phyloP scores from a whole-genome alignment of 2,329 filamentous ascomycete genomes.

The Phyllosticta citrichinensis region DNA sequence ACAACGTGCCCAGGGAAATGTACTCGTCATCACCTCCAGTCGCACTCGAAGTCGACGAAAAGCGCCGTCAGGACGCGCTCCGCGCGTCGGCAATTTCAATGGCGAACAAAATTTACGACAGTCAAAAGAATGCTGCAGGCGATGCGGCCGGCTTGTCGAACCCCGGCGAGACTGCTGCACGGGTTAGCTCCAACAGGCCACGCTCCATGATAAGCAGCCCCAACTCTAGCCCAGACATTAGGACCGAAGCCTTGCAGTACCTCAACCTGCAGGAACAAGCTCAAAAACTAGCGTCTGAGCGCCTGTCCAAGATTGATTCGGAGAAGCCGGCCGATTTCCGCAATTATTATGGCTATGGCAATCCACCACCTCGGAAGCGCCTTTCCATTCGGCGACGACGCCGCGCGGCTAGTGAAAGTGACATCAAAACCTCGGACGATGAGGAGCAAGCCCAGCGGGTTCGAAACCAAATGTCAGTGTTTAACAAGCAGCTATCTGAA shows the following conservation, averaged over 20 bases:
- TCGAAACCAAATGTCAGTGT: constrained; percentile 66
- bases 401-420: constrained; percentile 58
- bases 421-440: constrained; percentile 45
- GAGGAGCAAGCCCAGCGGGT: constrained; percentile 62
- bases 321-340: constrained; percentile 58
- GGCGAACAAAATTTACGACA: constrained; percentile 75
- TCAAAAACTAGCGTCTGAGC: constrained; percentile 74
- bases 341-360: constrained; percentile 63
- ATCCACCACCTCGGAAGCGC: constrained; percentile 36
- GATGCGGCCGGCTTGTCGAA: constrained; percentile 30
- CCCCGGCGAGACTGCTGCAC: constrained; percentile 25
- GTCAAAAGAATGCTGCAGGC: constrained; percentile 53
- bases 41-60: constrained; percentile 61
- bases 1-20: constrained; percentile 62
- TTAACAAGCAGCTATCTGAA: constrained; percentile 57
- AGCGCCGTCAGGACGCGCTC: constrained; percentile 59
- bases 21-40: constrained; percentile 69
- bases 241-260: constrained; percentile 41
- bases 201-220: constrained; percentile 22
- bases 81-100: constrained; percentile 79
- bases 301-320: constrained; percentile 63
- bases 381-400: constrained; percentile 44
- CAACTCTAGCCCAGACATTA: constrained; percentile 33
- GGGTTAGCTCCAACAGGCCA: constrained; percentile 22
- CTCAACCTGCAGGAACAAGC: constrained; percentile 74